phyloP scores from a whole-genome alignment of 148 eudicot species.

The Spergularia bocconei region DNA sequence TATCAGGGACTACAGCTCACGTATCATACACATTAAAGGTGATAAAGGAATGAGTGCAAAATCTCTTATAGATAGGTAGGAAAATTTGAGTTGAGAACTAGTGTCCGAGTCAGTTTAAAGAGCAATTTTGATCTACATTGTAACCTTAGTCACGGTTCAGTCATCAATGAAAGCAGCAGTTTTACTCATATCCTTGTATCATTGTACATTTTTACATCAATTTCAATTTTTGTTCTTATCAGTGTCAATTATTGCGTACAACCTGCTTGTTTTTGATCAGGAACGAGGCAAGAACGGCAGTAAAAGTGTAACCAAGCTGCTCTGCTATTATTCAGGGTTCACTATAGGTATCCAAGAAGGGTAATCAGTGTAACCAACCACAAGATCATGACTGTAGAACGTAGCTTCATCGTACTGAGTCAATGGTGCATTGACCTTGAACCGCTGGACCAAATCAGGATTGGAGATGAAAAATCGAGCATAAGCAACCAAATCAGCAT shows the following conservation, averaged over 20 bases:
- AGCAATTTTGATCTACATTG: neutral
- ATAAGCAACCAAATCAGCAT: slow-evolving; percentile 72
- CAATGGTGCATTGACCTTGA: slow-evolving; percentile 60
- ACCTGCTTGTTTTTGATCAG: neutral
- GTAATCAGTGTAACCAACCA: slow-evolving; percentile 71
- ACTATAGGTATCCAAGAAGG: slow-evolving; percentile 38
- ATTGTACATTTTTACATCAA: slow-evolving; percentile 1
- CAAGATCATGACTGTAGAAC: slow-evolving; percentile 72
- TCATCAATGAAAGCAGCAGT: slow-evolving; percentile 9
- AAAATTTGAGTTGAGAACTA: neutral
- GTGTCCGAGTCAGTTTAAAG: slow-evolving; percentile 11
- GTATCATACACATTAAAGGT: too few relatives aligned
- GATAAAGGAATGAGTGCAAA: too few relatives aligned
- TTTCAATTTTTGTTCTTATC: slow-evolving; percentile 1
- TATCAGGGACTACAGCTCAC: neutral
- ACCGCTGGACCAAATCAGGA: slow-evolving; percentile 73
- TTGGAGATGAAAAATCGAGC: slow-evolving; percentile 72
- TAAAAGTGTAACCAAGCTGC: neutral
- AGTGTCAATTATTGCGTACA: neutral
- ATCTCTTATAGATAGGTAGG: neutral
- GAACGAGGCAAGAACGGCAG: neutral
- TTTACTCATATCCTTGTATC: neutral
- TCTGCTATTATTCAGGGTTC: slow-evolving; percentile 7
- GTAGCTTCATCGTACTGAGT: slow-evolving; percentile 49
- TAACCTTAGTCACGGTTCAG: slow-evolving; percentile 3